Percentiles rank a stretch among this genome's conserved stretches.
Evolutionary conservation across 106 monocot genomes (phyloP).

Genomic region (Iris macrosiphon): DNA sequence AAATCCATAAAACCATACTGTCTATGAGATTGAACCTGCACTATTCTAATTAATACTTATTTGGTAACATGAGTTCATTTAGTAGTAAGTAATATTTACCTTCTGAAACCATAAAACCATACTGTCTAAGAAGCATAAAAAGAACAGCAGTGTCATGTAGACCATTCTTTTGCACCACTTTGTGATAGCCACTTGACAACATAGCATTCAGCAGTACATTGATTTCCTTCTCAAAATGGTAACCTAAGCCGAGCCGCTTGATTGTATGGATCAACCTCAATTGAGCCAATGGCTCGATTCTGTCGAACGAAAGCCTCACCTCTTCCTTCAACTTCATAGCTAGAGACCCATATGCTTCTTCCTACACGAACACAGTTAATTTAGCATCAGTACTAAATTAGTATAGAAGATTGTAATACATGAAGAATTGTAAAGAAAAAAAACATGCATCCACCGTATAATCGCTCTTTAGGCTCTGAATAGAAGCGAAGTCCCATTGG

Average conservation of each 20-base stretch:
- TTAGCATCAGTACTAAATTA: background rate
- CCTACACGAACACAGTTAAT: constrained; percentile 6
- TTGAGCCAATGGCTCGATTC: background rate
- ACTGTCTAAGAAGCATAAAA: background rate
- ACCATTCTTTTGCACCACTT: constrained; percentile 1
- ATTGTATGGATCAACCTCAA: background rate
- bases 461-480: background rate
- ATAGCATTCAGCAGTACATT: constrained; percentile 1
- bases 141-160: background rate
- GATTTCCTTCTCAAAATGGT: constrained; percentile 6
- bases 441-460: background rate
- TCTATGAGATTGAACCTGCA: too few species aligned
- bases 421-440: background rate
- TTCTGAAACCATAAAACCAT: constrained; percentile 7
- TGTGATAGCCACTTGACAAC: background rate
- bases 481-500: background rate
- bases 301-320: background rate
- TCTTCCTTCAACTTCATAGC: constrained; percentile 1
- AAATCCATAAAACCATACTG: too few species aligned
- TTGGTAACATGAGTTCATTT: too few species aligned
- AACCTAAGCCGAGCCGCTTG: background rate
- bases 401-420: too few species aligned
- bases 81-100: too few species aligned
- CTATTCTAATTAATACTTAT: too few species aligned
- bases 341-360: constrained; percentile 2